Percentiles rank a stretch among this genome's conserved stretches.
These are phyloP conservation scores for Epichloe festucae DNA, from an alignment of 2,329 filamentous ascomycete species.

Conservation along the genomic window DNA sequence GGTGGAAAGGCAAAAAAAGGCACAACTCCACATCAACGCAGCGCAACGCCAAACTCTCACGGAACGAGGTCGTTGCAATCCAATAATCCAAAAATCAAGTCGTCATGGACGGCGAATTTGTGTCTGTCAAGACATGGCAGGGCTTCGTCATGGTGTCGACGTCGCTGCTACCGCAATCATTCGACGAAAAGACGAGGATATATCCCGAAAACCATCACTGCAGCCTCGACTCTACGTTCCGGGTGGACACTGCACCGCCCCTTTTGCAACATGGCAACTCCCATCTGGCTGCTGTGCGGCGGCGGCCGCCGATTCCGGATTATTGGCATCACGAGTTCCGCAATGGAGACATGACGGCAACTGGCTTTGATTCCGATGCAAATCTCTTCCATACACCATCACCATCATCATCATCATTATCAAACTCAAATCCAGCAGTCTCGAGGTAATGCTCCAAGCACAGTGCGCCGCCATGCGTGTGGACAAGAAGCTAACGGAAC, in stretches of 20 bases:
- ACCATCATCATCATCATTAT: background rate
- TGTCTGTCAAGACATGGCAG: conserved; percentile 5
- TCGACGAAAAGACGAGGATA: conserved; percentile 1
- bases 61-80: too few species aligned
- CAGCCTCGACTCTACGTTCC: background rate
- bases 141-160: conserved; percentile 4
- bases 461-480: background rate
- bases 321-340: conserved; percentile 2
- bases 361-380: background rate
- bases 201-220: background rate
- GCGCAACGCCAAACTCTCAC: too few species aligned
- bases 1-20: too few species aligned
- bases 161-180: conserved; percentile 1
- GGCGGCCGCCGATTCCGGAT: conserved; percentile 1
- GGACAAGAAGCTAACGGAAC: background rate
- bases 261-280: background rate
- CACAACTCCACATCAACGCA: too few species aligned
- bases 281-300: background rate
- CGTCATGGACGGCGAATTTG: conserved; percentile 3
- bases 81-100: too few species aligned
- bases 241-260: background rate
- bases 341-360: background rate
- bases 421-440: background rate
- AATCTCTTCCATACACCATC: background rate
- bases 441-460: background rate